phyloP scores from a whole-genome alignment of 192 early-diverging fungal species.

The Neocallimastix lanati region DNA sequence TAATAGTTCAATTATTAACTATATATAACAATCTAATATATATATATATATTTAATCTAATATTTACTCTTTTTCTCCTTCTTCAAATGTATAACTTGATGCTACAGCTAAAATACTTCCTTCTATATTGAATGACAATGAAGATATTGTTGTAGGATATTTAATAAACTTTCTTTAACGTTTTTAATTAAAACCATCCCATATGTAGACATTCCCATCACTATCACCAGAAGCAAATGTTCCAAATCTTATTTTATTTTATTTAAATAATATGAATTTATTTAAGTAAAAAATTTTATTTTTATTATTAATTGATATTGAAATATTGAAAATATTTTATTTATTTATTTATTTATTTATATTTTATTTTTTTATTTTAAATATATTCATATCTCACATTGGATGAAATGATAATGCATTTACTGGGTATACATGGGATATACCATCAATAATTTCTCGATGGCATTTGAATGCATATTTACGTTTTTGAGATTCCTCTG shows the following conservation, averaged over 20 bases:
- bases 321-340: too few species aligned
- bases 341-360: not conserved
- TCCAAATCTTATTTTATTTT: conserved; percentile 58
- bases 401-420: conserved; percentile 87
- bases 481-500: conserved; percentile 40
- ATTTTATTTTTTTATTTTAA: too few species aligned
- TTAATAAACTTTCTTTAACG: conserved; percentile 60
- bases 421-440: conserved; percentile 78
- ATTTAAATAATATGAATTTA: too few species aligned
- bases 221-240: conserved; percentile 93
- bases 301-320: too few species aligned
- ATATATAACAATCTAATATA: too few species aligned
- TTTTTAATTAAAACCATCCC: conserved; percentile 85
- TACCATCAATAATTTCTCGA: conserved; percentile 51
- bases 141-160: conserved; percentile 64
- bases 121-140: conserved; percentile 61
- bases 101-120: conserved; percentile 70
- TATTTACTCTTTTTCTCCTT: conserved; percentile 64
- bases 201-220: conserved; percentile 76
- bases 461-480: conserved; percentile 98
- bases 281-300: too few species aligned
- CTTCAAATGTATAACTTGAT: conserved; percentile 84
- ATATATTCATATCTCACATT: conserved; percentile 21
- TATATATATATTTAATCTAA: too few species aligned
- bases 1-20: too few species aligned